Conservation (phyloP, 768 basidiomycete species). For the Mycena latifolia region DNA sequence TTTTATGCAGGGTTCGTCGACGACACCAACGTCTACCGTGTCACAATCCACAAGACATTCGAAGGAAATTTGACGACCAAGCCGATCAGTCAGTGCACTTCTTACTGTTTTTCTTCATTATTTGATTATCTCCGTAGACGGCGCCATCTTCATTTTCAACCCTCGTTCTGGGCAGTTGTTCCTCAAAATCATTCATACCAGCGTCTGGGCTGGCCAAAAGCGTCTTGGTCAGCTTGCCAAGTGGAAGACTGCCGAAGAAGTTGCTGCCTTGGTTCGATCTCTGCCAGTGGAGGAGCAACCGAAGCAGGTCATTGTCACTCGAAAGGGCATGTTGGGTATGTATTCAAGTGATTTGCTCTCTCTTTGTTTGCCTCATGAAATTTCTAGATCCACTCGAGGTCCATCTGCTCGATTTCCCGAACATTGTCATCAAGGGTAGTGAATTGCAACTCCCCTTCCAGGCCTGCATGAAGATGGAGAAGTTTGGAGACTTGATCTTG, state of each 20-base stretch:
- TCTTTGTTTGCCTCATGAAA: constrained; percentile 10
- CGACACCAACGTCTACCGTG: constrained; percentile 99
- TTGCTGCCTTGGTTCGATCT: constrained; percentile 96
- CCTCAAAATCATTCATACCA: constrained; percentile 99
- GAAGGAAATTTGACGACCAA: constrained; percentile 99
- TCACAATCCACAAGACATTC: constrained; percentile 99
- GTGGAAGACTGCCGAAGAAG: constrained; percentile 99
- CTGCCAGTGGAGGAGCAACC: constrained; percentile 99
- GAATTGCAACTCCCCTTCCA: constrained; percentile 99
- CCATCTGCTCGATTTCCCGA: constrained; percentile 99
- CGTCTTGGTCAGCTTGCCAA: constrained; percentile 99
- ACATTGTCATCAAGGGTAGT: constrained; percentile 99
- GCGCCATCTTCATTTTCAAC: constrained; percentile 99
- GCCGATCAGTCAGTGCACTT: constrained; percentile 81
- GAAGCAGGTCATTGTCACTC: constrained; percentile 99
- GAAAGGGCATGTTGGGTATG: constrained; percentile 98
- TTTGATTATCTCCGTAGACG: constrained; percentile 62
- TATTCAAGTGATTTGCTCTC: constrained; percentile 21
- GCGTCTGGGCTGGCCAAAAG: constrained; percentile 99
- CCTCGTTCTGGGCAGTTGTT: constrained; percentile 98
- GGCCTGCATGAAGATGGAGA: constrained; percentile 99
- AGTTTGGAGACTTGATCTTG: constrained; percentile 97
- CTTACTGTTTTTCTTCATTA: constrained; percentile 1
- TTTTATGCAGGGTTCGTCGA: constrained; percentile 88
- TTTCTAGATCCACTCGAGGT: constrained; percentile 91